Evolutionary conservation across 139 green algal genomes (phyloP).

Genomic region (Chlorokybus atmophyticus): DNA sequence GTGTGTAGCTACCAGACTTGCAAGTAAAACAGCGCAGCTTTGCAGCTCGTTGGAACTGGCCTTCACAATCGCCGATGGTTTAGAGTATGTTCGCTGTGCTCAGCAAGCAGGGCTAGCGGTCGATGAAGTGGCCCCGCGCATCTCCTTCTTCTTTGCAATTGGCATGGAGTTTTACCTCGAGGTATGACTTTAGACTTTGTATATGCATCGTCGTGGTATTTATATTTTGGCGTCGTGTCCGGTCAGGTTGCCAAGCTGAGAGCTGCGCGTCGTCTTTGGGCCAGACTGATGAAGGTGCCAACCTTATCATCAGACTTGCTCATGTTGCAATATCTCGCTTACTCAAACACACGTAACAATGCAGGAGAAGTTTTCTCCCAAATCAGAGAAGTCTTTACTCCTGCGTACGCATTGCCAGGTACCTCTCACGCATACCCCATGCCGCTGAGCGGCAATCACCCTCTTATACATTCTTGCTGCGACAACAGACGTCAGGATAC

Average conservation of each 20-base stretch:
- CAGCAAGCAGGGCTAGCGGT: slow-evolving; percentile 35
- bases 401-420: slow-evolving; percentile 54
- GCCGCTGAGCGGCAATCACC: no score
- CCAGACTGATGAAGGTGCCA: slow-evolving; percentile 43
- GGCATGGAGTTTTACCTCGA: slow-evolving; percentile 57
- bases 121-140: slow-evolving; percentile 27
- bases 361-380: slow-evolving; percentile 32
- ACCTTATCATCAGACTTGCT: no score
- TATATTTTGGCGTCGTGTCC: no score
- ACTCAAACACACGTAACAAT: no score
- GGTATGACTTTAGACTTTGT: no score
- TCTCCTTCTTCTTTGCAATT: slow-evolving; percentile 43
- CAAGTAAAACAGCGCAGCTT: not conserved
- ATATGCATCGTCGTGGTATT: no score
- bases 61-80: slow-evolving; percentile 52
- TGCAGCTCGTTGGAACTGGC: slow-evolving; percentile 40
- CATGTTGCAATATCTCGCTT: no score
- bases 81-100: slow-evolving; percentile 52
- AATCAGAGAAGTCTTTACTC: slow-evolving; percentile 34
- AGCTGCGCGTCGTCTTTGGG: slow-evolving; percentile 46
- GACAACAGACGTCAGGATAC: slow-evolving; percentile 16
- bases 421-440: no score
- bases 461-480: no score
- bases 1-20: no score
- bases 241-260: slow-evolving; percentile 55